Percentiles rank a stretch among this genome's conserved stretches.
Evolutionary conservation across 345 rosid species (phyloP).

Genomic region (Kandelia obovata): DNA sequence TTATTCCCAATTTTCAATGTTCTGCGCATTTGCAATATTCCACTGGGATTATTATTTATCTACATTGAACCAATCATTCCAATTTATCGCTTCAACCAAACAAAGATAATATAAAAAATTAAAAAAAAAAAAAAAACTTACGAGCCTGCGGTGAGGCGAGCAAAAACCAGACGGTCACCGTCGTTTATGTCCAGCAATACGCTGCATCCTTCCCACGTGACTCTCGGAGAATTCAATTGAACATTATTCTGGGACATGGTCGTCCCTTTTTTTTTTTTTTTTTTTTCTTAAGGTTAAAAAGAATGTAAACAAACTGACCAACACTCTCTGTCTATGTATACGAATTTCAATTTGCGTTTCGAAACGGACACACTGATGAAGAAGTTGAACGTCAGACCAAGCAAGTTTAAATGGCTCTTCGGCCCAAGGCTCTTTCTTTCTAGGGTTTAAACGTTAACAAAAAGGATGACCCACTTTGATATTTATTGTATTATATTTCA

Average conservation of each 20-base stretch:
- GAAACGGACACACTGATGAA: too few species aligned
- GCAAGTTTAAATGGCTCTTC: too few species aligned
- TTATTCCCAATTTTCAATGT: slow-evolving; percentile 67
- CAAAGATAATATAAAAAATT: background rate
- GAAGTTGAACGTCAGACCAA: too few species aligned
- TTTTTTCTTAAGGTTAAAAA: background rate
- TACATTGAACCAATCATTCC: background rate
- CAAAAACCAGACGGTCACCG: slow-evolving; percentile 94
- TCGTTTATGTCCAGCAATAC: slow-evolving; percentile 92
- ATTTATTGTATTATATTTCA: too few species aligned
- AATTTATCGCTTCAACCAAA: too few species aligned
- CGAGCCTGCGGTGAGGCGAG: slow-evolving; percentile 82
- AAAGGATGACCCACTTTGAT: too few species aligned
- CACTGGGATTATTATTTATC: background rate
- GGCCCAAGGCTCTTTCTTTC: too few species aligned
- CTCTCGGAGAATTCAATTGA: slow-evolving; percentile 27
- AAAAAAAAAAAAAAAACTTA: slow-evolving; percentile 27
- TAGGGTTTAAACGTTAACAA: too few species aligned
- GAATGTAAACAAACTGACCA: too few species aligned
- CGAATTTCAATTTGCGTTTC: too few species aligned
- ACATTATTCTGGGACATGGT: slow-evolving; percentile 6
- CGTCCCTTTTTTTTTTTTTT: background rate
- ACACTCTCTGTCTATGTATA: background rate
- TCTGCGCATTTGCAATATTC: slow-evolving; percentile 29
- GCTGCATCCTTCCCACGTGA: slow-evolving; percentile 86